Conservation (phyloP, 1,284 basidiomycete species). For the Ustilago crameri region DNA sequence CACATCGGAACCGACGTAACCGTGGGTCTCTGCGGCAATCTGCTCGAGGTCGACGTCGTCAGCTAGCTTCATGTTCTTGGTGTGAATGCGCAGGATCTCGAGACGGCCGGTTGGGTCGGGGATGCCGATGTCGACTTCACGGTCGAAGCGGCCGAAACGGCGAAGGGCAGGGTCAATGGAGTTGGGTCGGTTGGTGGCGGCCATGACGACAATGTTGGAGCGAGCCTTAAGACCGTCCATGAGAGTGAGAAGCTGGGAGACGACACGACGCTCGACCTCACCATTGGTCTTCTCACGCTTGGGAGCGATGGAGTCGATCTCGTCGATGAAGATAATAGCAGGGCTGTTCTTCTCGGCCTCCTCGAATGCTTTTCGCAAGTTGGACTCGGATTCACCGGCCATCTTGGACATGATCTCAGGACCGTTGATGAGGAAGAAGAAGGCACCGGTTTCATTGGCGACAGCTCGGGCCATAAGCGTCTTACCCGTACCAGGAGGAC, state of each 20-base stretch:
- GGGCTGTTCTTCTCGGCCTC: constrained; percentile 99
- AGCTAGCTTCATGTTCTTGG: constrained; percentile 99
- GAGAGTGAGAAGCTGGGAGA: constrained; percentile 94
- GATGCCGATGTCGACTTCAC: constrained; percentile 98
- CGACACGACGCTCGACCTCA: constrained; percentile 98
- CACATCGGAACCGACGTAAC: constrained; percentile 97
- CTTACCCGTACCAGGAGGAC: constrained; percentile 68
- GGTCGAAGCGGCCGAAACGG: constrained; percentile 98
- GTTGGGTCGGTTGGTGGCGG: constrained; percentile 97
- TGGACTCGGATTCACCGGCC: constrained; percentile 97
- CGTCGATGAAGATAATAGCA: constrained; percentile 99
- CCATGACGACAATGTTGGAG: constrained; percentile 99
- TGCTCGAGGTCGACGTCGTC: constrained; percentile 96
- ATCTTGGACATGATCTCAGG: constrained; percentile 99
- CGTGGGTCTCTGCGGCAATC: constrained; percentile 98
- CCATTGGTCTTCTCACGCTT: constrained; percentile 99
- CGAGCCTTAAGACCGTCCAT: constrained; percentile 99
- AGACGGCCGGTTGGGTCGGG: constrained; percentile 98
- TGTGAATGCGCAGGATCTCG: constrained; percentile 98
- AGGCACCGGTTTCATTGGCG: constrained; percentile 98
- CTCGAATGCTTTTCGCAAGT: constrained; percentile 96
- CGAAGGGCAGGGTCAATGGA: constrained; percentile 98
- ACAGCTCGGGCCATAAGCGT: constrained; percentile 94
- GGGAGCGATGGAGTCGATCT: constrained; percentile 98
- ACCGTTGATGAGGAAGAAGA: constrained; percentile 99